Evolutionary conservation across 208 protist genomes (phyloP), one percentile per base, ranked within the genome.

Genomic region (Kentomonas sorsogonicus): DNA sequence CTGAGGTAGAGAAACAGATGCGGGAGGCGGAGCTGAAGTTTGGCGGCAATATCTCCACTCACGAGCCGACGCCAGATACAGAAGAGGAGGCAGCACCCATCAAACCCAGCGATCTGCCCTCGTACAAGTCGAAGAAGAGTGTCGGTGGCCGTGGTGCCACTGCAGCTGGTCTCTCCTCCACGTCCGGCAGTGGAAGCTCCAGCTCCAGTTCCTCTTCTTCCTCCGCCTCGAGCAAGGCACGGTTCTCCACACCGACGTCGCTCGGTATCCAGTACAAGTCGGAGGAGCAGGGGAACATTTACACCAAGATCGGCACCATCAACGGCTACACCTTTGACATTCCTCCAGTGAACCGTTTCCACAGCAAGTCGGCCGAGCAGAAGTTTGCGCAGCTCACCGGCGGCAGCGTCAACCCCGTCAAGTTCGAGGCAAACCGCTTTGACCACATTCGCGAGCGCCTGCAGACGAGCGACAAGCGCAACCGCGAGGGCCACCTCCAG

Each of bases 271-370:
- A 93, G 66, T 75, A 90, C 62, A 77, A 68, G 22, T 38, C 60
- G 22, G 86, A 93, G 62, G 83, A 93, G 40, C 64, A 74, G 31
- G 69, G 66, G 53, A 79, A 58, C 60, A 77, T 89, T 33, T 93
- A 93, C 67, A 45, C 80, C n/a, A 89, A 88, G 31, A 64, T 94
- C 1, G 70, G 70, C 30, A 77, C 72, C 18, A 46, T 91, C 29
- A 71, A 86, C 43, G 77, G 75, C 50, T 85, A 90, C 79, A 90
- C 83, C 23, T 94, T 91, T 39, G 70, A 73, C 48, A 77, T 89
- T 39, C 79, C 79, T 1, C 87, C 87, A 20, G 84, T 84, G 10
- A 89, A 83, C 48, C 72, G 82, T 11, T 89, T 89, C 29, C 81
- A 90, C 66, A 91, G 83, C 72, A 86, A 87, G 41, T 72, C 62